Evolutionary conservation across 2,329 filamentous ascomycete species (phyloP), one percentile per base, ranked within the genome.

Genomic region (Verticillium dahliae): DNA sequence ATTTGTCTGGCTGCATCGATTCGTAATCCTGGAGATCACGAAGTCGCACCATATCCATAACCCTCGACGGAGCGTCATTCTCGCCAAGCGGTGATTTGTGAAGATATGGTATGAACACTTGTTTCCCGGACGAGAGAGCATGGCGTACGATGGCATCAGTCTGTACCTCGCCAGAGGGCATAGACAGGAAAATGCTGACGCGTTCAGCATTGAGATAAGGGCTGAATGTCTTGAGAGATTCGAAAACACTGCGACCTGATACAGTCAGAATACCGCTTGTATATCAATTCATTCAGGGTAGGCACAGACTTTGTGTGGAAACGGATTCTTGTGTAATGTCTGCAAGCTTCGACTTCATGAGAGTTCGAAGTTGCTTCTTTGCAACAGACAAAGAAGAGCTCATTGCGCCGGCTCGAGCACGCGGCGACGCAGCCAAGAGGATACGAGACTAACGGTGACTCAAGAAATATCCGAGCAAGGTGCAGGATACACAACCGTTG

Each of bases 11-110:
- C 69, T 87, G 77, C 63, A 98, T 79, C 31, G 85, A 84, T 65
- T 92, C 85, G 73, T 93, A 97, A 73, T 99, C 95, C 34, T 84
- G 77, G 58, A 91, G 74, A 33, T 87, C 88, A 61, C 81, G 78
- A 50, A 99, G 80, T 65, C 87, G 87, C 27, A 99, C 85, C 95
- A 99, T 98, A 71, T 97, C 92, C 95, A 99, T 99, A 60, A 95
- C 83, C 15, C 84, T 78, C 1, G 77, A 65, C 4, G 90, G 90
- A 6, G 86, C 84, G 61, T 76, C 76, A 62, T 77, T 71, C 4
- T 71, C 71, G n/a, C 76, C 67, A 39, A 80, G 69, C 4, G 78
- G 78, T 35, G 80, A 80, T 68, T 82, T 87, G 76, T 95, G 88
- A 59, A 97, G 88, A 72, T 95, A 97, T 0, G 95, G 95, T 57